Conservation (phyloP, 768 basidiomycete species). For the Paxillus involutus region DNA sequence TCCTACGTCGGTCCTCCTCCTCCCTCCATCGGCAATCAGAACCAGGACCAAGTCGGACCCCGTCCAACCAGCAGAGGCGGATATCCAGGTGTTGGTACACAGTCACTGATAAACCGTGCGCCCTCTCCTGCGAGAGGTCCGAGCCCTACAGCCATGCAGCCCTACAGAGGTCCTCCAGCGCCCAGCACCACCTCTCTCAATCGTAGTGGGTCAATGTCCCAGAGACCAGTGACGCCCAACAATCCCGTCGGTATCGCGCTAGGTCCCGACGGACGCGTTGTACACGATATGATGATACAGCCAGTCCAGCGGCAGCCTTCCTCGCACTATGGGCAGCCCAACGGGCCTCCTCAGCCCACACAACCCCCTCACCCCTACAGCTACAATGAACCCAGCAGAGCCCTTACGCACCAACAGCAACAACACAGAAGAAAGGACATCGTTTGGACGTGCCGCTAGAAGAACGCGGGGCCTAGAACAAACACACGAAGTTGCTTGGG, state of each 20-base stretch:
- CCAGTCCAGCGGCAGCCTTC: conserved; percentile 8
- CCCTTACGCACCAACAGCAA: conserved; percentile 35
- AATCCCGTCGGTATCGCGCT: conserved; percentile 82
- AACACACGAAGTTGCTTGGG: conserved; percentile 85
- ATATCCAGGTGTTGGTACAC: conserved; percentile 82
- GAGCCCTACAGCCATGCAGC: conserved; percentile 17
- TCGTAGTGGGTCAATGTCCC: conserved; percentile 29
- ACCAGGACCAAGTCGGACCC: conserved; percentile 36
- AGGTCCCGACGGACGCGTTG: conserved; percentile 77
- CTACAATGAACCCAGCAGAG: conserved; percentile 27
- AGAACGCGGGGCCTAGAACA: conserved; percentile 49
- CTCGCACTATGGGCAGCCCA: conserved; percentile 11
- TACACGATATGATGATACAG: conserved; percentile 73
- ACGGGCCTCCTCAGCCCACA: conserved; percentile 1
- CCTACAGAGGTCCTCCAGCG: conserved; percentile 9
- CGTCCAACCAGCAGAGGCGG: conserved; percentile 63
- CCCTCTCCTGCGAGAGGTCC: conserved; percentile 48
- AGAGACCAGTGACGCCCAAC: conserved; percentile 64
- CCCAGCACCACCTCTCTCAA: neutral
- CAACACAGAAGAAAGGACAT: conserved; percentile 4
- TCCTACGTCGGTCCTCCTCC: conserved; percentile 41
- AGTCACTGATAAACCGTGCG: conserved; percentile 61
- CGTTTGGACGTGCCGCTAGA: neutral
- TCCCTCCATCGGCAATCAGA: conserved; percentile 18
- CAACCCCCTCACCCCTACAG: conserved; percentile 21